Percentiles rank a stretch among this genome's conserved stretches.
Conservation (phyloP, 441 rosid species). For the Hura crepitans region DNA sequence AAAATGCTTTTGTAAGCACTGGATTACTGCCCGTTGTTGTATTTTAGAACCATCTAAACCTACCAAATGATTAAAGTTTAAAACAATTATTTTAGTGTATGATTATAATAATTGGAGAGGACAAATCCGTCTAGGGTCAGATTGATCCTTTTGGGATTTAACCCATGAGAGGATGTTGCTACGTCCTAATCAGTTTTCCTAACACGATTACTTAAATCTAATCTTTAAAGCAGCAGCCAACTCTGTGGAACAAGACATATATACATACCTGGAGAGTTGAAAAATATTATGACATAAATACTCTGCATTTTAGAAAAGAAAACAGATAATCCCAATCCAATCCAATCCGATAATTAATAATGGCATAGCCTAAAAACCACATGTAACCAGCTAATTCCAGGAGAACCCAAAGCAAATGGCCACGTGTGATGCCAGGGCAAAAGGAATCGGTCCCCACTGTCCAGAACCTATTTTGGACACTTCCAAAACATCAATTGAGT, state of each 20-base stretch:
- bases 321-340: neutral
- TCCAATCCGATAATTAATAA: no score
- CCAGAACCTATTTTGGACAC: slow-evolving; percentile 23
- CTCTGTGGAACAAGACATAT: slow-evolving; percentile 1
- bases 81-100: slow-evolving; percentile 6
- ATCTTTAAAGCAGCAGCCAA: neutral
- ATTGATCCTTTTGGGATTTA: slow-evolving; percentile 5
- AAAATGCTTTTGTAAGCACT: neutral
- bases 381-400: slow-evolving; percentile 26
- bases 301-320: neutral
- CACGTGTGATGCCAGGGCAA: slow-evolving; percentile 46
- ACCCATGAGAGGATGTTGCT: slow-evolving; percentile 18
- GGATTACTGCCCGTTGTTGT: neutral
- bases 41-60: slow-evolving; percentile 26
- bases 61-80: slow-evolving; percentile 29
- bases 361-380: neutral
- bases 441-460: slow-evolving; percentile 29
- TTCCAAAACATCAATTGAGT: slow-evolving; percentile 27
- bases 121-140: slow-evolving; percentile 31
- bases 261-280: neutral
- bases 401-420: slow-evolving; percentile 24
- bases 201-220: neutral
- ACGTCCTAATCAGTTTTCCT: slow-evolving; percentile 28
- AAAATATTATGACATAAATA: no score
- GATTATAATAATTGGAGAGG: slow-evolving; percentile 24